Evolutionary conservation across 495 filamentous ascomycete species (phyloP), one percentile per base, ranked within the genome.

Genomic region (Beverwykella pulmonaria): DNA sequence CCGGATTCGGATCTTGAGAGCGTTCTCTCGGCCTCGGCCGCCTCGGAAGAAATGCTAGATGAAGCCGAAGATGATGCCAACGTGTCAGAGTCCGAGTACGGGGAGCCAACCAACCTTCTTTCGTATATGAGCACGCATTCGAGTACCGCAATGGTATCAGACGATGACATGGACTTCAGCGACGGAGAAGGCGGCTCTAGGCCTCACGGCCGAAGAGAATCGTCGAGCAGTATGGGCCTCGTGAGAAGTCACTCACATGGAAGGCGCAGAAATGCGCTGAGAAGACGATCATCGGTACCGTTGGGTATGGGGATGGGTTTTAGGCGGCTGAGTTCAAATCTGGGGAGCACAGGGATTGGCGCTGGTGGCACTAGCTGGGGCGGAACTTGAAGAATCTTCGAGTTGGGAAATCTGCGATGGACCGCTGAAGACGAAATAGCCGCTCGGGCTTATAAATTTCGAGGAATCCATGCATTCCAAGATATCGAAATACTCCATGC

Each of bases 81-180:
- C 14, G 41, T 25, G n/a, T 34, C 53, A n/a, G 71, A 71, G 34
- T 61, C 59, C 20, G 71, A 71, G 17, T 71, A 71, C 36, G 71
- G 69, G 30, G 71, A 71, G 30, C 61, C 63, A 10, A 70, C 55
- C 15, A 63, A 63, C 14, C 32, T 74, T 15, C 53, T 71, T 12
- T 65, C 64, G 15, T 32, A 50, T 32, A 61, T 59, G 19, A 64
- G 64, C 30, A 71, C 71, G 7, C 56, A 61, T 17, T 59, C 57
- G n/a, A 64, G 60, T 32, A 44, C 23, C 3, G 71, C 48, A 7
- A 14, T 68, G 5, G 59, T 29, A 8, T 58, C 47, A 2, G 69
- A 68, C 17, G 87, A 82, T 48, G 89, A 92, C 53, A 87, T 91
- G 58, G 88, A 90, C 41, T 81, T 85, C 57, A 85, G 88, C 30